Evolutionary conservation across 1,139 yeast genomes (phyloP), one percentile per base, ranked within the genome.

Genomic region (Candida albicans): DNA sequence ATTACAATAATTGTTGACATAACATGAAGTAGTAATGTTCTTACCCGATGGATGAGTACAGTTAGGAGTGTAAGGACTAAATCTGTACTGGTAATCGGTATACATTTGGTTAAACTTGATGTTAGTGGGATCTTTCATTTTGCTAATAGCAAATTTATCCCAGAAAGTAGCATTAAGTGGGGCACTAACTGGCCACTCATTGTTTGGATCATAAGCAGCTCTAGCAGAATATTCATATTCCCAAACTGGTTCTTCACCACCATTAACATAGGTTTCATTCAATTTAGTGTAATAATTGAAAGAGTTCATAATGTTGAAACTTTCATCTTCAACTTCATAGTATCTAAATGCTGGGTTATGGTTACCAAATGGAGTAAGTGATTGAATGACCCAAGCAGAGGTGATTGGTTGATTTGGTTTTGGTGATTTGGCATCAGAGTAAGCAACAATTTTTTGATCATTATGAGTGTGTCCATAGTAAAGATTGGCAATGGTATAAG

Each of bases 301-400:
- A 6, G 83, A 70, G 53, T 84, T 79, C 70, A 81, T 70, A 45
- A 84, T 68, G 48, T 77, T 77, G 66, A 81, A 83, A 2, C 87
- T 75, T 51, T 76, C 66, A 15, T 77, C 67, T 58, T 84, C 88
- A 35, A 84, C 84, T 54, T 80, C 80, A 56, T 84, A 84, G 64
- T 81, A 82, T 58, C 87, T 73, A 84, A 87, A 84, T 24, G 83
- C 75, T n/a, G 90, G 90, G 58, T 84, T 84, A 51, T 69, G 69
- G 49, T 79, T 68, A 9, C 68, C 63, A 52, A 73, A 68, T 7
- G 89, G 88, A 13, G 89, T 82, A 35, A 84, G 74, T 0, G 87
- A 78, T 49, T 81, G 89, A 1, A 77, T 71, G 42, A 84, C 73
- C 84, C 84, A 84, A 0, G 86, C 83, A 64, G 77, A 68, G 54